phyloP scores from a whole-genome alignment of 176 grass and related monocot species.

The Triticum turgidum region DNA sequence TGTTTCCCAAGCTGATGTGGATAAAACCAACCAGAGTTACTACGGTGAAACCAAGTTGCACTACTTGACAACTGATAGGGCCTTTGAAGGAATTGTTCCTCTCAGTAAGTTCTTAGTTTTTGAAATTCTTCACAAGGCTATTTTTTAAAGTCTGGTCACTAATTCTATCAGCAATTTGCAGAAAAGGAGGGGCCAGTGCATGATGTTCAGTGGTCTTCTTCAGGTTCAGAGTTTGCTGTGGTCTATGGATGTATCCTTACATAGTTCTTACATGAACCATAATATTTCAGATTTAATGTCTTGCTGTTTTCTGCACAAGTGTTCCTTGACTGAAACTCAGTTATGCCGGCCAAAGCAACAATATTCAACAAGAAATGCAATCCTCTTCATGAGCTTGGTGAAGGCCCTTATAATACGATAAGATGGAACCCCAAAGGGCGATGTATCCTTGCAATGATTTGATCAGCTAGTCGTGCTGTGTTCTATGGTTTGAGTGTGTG shows the following conservation, averaged over 20 bases:
- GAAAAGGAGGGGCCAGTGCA: slow-evolving; percentile 91
- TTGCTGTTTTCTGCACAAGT: slow-evolving; percentile 19
- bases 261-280: slow-evolving; percentile 11
- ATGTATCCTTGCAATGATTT: slow-evolving; percentile 70
- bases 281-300: slow-evolving; percentile 10
- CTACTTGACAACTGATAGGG: slow-evolving; percentile 88
- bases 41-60: slow-evolving; percentile 96
- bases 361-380: slow-evolving; percentile 94
- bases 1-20: slow-evolving; percentile 81
- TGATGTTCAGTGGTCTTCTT: slow-evolving; percentile 87
- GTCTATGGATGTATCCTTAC: slow-evolving; percentile 89
- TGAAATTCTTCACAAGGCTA: background rate
- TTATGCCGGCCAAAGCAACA: slow-evolving; percentile 88
- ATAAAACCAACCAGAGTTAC: slow-evolving; percentile 99
- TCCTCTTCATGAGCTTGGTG: slow-evolving; percentile 83
- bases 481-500: background rate
- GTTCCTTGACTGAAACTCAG: slow-evolving; percentile 60
- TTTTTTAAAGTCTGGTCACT: background rate
- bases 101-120: slow-evolving; percentile 58
- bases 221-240: slow-evolving; percentile 82
- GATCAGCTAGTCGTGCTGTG: background rate
- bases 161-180: slow-evolving; percentile 24
- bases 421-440: slow-evolving; percentile 94
- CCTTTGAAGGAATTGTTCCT: slow-evolving; percentile 89
- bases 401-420: slow-evolving; percentile 94